Evolutionary conservation across 2,329 filamentous ascomycete genomes (phyloP).

Genomic region (Exophiala spinifera): DNA sequence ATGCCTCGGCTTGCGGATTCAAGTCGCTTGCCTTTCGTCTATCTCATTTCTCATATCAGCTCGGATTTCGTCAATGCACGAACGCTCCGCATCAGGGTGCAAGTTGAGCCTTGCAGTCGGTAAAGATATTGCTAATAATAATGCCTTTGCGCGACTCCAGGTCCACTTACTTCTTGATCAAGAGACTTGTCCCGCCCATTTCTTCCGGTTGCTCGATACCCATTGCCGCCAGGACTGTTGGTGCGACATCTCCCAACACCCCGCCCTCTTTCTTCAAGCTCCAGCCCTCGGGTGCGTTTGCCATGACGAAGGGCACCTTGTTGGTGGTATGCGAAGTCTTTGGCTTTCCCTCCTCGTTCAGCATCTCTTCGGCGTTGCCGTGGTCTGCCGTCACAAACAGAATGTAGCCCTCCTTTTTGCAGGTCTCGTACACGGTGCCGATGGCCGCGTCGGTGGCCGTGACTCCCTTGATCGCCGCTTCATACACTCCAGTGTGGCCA

Average conservation of each 20-base stretch:
- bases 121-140: constrained; percentile 18
- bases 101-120: constrained; percentile 8
- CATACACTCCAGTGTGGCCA: constrained; percentile 95
- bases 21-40: constrained; percentile 24
- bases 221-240: constrained; percentile 89
- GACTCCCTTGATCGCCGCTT: constrained; percentile 82
- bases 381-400: constrained; percentile 96
- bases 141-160: constrained; percentile 4
- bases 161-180: constrained; percentile 61
- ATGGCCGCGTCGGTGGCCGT: constrained; percentile 91
- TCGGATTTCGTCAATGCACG: constrained; percentile 18
- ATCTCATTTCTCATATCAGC: constrained; percentile 27
- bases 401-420: constrained; percentile 88
- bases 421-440: constrained; percentile 84
- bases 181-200: constrained; percentile 83
- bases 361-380: constrained; percentile 99
- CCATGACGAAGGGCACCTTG: constrained; percentile 97
- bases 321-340: constrained; percentile 99
- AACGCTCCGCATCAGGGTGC: constrained; percentile 12
- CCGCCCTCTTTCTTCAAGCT: constrained; percentile 78
- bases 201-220: constrained; percentile 84
- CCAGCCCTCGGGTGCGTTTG: constrained; percentile 88
- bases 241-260: constrained; percentile 95
- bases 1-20: constrained; percentile 18
- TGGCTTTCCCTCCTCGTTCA: constrained; percentile 89